phyloP scores from a whole-genome alignment of 495 filamentous ascomycete species.

The Penicillium samsonianum region DNA sequence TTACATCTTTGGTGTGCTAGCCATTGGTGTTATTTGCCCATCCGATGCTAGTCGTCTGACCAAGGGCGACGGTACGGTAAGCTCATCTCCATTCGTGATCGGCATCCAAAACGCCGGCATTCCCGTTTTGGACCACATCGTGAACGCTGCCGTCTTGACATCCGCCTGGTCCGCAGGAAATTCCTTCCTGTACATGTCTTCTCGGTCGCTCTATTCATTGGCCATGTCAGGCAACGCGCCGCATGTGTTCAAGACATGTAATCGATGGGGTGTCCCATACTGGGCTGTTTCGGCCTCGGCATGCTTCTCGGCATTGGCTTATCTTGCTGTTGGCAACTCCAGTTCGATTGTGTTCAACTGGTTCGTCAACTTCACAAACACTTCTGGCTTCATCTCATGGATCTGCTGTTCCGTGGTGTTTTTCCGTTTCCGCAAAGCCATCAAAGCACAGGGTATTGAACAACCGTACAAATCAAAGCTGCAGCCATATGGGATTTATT shows the following conservation, averaged over 20 bases:
- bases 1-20: slow-evolving; percentile 62
- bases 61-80: slow-evolving; percentile 45
- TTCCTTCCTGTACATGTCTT: slow-evolving; percentile 80
- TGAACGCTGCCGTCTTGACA: slow-evolving; percentile 76
- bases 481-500: slow-evolving; percentile 56
- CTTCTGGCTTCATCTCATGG: slow-evolving; percentile 63
- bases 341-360: slow-evolving; percentile 50
- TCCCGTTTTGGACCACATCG: slow-evolving; percentile 64
- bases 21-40: slow-evolving; percentile 58
- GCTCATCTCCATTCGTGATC: slow-evolving; percentile 60
- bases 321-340: slow-evolving; percentile 38
- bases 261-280: slow-evolving; percentile 51
- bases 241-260: slow-evolving; percentile 50
- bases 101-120: slow-evolving; percentile 65
- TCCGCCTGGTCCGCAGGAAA: slow-evolving; percentile 74
- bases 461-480: slow-evolving; percentile 53
- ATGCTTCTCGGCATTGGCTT: slow-evolving; percentile 38
- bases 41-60: slow-evolving; percentile 57
- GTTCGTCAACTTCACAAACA: slow-evolving; percentile 63
- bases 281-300: slow-evolving; percentile 40
- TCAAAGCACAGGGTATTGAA: slow-evolving; percentile 51
- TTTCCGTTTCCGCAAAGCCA: slow-evolving; percentile 60
- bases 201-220: slow-evolving; percentile 61
- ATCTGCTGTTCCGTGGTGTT: slow-evolving; percentile 60
- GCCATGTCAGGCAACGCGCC: slow-evolving; percentile 55